These are phyloP conservation scores for Linum trigynum DNA, from an alignment of 345 rosid genomes.

Conservation along the genomic window DNA sequence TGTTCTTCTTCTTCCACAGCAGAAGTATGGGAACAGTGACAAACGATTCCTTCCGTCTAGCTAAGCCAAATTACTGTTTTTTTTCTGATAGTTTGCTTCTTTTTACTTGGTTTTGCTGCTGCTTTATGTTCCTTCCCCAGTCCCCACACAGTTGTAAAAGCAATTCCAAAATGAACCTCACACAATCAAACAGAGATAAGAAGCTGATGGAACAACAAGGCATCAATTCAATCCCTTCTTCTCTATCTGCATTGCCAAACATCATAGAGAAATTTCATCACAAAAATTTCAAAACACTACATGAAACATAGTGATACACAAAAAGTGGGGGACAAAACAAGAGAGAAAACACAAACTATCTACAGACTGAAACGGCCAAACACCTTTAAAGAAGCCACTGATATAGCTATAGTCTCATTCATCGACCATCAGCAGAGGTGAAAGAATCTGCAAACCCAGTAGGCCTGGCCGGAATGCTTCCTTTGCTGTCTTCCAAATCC, in stretches of 20 bases:
- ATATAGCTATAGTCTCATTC: constrained; percentile 11
- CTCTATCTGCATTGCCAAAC: constrained; percentile 31
- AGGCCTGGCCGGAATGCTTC: constrained; percentile 66
- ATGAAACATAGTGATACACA: neutral
- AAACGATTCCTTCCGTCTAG: no score
- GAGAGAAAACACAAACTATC: constrained; percentile 18
- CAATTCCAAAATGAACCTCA: no score
- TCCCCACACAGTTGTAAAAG: no score
- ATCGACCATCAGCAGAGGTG: constrained; percentile 67
- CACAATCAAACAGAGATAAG: neutral
- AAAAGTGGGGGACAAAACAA: neutral
- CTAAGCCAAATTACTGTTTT: no score
- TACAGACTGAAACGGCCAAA: constrained; percentile 11
- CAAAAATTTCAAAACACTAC: constrained; percentile 12
- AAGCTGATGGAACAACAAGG: neutral
- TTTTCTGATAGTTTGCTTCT: no score
- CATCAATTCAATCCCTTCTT: constrained; percentile 11
- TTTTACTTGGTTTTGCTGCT: no score
- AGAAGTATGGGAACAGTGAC: no score
- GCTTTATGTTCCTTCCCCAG: no score
- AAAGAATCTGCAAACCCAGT: constrained; percentile 68
- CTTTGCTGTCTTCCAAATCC: constrained; percentile 55
- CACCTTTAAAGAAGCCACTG: neutral
- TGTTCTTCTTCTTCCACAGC: no score
- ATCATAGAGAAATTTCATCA: constrained; percentile 14